Evolutionary conservation across 2,329 filamentous ascomycete genomes (phyloP), one percentile per base, ranked within the genome.

Genomic region (Hypoxylon sp.): DNA sequence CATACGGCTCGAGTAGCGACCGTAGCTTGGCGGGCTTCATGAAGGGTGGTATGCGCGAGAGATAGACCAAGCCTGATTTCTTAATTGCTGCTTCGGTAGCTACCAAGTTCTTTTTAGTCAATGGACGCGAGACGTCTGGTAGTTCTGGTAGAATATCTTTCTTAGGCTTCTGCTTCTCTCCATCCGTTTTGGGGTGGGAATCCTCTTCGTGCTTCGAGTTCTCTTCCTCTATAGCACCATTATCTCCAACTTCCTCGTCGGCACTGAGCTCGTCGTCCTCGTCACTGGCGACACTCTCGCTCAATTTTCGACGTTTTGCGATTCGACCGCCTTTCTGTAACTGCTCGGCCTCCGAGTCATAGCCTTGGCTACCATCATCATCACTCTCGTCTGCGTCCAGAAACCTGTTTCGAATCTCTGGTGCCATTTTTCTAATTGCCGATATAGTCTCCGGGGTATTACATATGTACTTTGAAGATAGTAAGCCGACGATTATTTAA

Each of bases 21-120:
- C 91, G 89, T 41, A 96, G 83, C 75, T 94, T 94, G 54, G 84
- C 82, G 5, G 92, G 92, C 74, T 94, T 94, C 92, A 96, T 96
- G 79, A 94, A 96, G 0, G 93, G 93, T 3, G 93, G 93, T 68
- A 96, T 88, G 63, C 93, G 89, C 3, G 92, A 95, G 67, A 96
- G 84, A 80, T 96, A 96, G 65, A 96, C 84, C 11, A 96, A 91
- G 68, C 93, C 93, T 0, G 91, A 93, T 76, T 89, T 91, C 71
- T 87, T 88, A 64, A 91, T 84, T 21, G 89, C 88, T 34, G 85
- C 85, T 67, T 89, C 87, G 9, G 88, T 86, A 4, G 84, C 83
- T 39, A 90, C 85, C 51, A 92, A 85, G 75, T 92, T 91, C 80
- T 91, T 89, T 76, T 90, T 88, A 43, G 85, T 83, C 63, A 91